These are phyloP conservation scores for Isabelozyma heimii DNA, from an alignment of 805 yeast species.

Conservation along the genomic window DNA sequence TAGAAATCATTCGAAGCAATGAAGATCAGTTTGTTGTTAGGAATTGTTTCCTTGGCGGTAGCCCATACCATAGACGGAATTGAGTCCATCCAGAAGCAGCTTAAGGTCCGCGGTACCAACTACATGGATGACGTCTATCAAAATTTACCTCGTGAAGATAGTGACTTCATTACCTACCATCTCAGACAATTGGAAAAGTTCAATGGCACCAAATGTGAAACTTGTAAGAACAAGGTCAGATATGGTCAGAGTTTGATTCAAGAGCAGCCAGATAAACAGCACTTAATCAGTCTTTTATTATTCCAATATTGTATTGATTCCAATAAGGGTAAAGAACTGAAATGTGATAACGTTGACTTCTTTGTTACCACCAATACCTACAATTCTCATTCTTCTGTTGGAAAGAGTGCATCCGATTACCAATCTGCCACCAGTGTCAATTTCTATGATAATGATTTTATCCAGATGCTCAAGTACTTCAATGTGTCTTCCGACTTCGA, in stretches of 20 bases:
- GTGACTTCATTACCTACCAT: conserved; percentile 27
- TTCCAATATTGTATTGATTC: conserved; percentile 31
- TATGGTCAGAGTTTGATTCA: conserved; percentile 25
- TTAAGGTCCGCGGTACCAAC: conserved; percentile 15
- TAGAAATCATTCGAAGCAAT: background rate
- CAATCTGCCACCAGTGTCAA: conserved; percentile 24
- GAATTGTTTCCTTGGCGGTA: background rate
- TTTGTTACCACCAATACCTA: conserved; percentile 33
- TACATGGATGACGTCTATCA: conserved; percentile 24
- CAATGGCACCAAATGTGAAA: conserved; percentile 33
- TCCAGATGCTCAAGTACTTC: conserved; percentile 33
- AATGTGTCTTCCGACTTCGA: conserved; percentile 36
- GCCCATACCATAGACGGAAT: conserved; percentile 21
- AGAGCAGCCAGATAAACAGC: conserved; percentile 28
- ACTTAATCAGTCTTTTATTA: conserved; percentile 32
- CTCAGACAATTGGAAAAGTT: conserved; percentile 22
- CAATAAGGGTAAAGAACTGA: conserved; percentile 25
- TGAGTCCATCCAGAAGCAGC: conserved; percentile 19
- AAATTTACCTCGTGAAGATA: conserved; percentile 19
- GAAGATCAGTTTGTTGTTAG: background rate
- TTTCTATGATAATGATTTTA: conserved; percentile 38
- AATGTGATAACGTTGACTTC: conserved; percentile 35
- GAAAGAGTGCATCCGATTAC: conserved; percentile 19
- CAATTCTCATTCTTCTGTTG: conserved; percentile 13
- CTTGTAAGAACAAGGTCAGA: conserved; percentile 33